These are phyloP conservation scores for Tulasnella sp. DNA, from an alignment of 768 basidiomycete species.

Conservation along the genomic window DNA sequence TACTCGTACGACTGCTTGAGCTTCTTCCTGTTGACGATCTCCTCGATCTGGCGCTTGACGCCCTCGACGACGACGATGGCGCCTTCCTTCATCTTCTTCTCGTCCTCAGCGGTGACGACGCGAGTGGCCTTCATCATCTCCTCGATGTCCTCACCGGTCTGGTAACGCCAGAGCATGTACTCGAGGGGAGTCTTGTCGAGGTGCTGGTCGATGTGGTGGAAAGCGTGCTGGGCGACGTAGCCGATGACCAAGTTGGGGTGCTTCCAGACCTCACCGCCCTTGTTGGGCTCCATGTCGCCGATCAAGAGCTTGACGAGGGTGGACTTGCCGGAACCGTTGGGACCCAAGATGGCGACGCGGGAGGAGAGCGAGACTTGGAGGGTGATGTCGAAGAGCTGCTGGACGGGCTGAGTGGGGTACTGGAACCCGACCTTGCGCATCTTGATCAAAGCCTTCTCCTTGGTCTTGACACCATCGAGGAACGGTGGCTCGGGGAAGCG, in stretches of 20 bases:
- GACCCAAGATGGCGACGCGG: conserved; percentile 96
- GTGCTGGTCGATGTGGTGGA: conserved; percentile 98
- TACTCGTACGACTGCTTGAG: conserved; percentile 99
- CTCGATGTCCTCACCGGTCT: conserved; percentile 98
- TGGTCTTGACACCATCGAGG: conserved; percentile 99
- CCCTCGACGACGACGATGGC: conserved; percentile 81
- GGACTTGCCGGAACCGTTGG: conserved; percentile 98
- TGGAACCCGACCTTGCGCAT: conserved; percentile 98
- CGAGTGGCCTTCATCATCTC: conserved; percentile 91
- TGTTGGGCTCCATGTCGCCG: conserved; percentile 94
- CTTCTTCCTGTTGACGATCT: conserved; percentile 89
- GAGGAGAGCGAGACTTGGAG: conserved; percentile 97
- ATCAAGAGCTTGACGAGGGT: conserved; percentile 96
- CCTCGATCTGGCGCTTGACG: conserved; percentile 91
- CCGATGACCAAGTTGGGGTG: conserved; percentile 99
- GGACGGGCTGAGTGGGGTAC: conserved; percentile 79
- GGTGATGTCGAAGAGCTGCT: conserved; percentile 90
- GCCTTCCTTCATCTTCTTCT: conserved; percentile 96
- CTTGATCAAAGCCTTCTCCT: conserved; percentile 95
- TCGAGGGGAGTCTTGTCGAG: conserved; percentile 98
- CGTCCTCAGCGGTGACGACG: conserved; percentile 81
- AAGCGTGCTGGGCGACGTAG: conserved; percentile 98
- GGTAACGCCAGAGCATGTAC: conserved; percentile 99
- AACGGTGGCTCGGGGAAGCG: conserved; percentile 96
- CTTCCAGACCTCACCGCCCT: conserved; percentile 97